A percentile compares a stretch with the other conserved stretches of the same genome.
These are phyloP conservation scores for Acacia confusa DNA, from an alignment of 306 rosid genomes.

Conservation along the genomic window DNA sequence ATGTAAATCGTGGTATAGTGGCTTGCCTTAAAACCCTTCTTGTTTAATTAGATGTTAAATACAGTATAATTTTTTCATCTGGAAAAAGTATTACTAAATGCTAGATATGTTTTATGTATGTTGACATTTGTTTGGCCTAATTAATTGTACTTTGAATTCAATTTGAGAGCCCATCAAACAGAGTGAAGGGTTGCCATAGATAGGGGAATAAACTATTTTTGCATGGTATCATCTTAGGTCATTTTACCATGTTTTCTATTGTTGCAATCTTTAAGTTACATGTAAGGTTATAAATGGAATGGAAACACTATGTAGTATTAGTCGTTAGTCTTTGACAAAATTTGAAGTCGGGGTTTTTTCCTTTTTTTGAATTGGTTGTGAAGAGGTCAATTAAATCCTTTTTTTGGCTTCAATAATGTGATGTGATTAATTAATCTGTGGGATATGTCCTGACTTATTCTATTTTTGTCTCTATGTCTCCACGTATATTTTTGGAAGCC, in stretches of 20 bases:
- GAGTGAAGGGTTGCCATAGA: neutral
- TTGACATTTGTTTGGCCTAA: constrained; percentile 27
- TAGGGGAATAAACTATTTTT: constrained; percentile 8
- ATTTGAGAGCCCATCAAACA: neutral
- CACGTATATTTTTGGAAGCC: constrained; percentile 16
- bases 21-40: constrained; percentile 9
- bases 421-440: neutral
- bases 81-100: neutral
- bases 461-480: neutral
- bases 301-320: neutral
- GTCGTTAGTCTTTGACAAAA: constrained; percentile 20
- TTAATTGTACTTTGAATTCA: constrained; percentile 7
- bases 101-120: constrained; percentile 4
- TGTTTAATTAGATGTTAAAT: constrained; percentile 24
- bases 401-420: constrained; percentile 2
- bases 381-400: constrained; percentile 8
- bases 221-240: constrained; percentile 21
- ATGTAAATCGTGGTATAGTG: constrained; percentile 70
- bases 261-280: constrained; percentile 1
- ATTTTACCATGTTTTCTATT: constrained; percentile 18
- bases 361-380: neutral
- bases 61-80: neutral
- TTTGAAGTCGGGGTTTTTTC: neutral
- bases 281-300: constrained; percentile 12
- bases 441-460: constrained; percentile 18